Evolutionary conservation across 2,329 filamentous ascomycete species (phyloP).

Genomic region (Myotisia sp.): DNA sequence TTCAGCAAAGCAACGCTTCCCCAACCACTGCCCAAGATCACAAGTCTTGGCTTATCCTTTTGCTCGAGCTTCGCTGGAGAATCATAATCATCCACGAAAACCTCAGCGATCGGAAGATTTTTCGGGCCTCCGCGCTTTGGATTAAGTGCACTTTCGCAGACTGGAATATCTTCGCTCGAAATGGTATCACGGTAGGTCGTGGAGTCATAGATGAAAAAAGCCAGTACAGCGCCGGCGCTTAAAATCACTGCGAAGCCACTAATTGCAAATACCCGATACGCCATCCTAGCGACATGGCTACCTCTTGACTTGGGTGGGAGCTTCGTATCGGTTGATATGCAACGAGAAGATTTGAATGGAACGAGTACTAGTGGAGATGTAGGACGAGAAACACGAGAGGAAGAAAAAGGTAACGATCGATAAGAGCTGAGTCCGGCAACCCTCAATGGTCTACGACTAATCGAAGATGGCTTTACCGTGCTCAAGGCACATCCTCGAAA

Average conservation of each 20-base stretch:
- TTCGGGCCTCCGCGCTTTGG: slow-evolving; percentile 80
- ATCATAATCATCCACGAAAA: slow-evolving; percentile 80
- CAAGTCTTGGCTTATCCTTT: slow-evolving; percentile 82
- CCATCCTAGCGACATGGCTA: too few species aligned
- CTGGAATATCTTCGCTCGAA: slow-evolving; percentile 55
- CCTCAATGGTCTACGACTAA: too few species aligned
- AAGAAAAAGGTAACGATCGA: too few species aligned
- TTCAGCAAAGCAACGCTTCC: slow-evolving; percentile 86
- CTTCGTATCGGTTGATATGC: too few species aligned
- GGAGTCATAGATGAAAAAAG: slow-evolving; percentile 88
- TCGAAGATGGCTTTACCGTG: too few species aligned
- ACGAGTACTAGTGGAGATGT: too few species aligned
- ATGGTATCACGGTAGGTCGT: slow-evolving; percentile 69
- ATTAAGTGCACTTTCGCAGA: slow-evolving; percentile 70
- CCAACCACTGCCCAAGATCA: slow-evolving; percentile 90
- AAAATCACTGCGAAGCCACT: slow-evolving; percentile 64
- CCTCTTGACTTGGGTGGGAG: too few species aligned
- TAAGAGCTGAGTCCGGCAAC: too few species aligned
- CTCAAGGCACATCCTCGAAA: too few species aligned
- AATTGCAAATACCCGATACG: slow-evolving; percentile 57
- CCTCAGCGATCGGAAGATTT: slow-evolving; percentile 81
- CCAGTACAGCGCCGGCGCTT: slow-evolving; percentile 53
- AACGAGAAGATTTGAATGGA: too few species aligned
- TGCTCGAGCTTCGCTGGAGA: slow-evolving; percentile 51
- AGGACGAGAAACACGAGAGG: too few species aligned